Evolutionary conservation across 2,329 filamentous ascomycete species (phyloP), one percentile per base, ranked within the genome.

Genomic region (Sporothrix brunneoviolacea): DNA sequence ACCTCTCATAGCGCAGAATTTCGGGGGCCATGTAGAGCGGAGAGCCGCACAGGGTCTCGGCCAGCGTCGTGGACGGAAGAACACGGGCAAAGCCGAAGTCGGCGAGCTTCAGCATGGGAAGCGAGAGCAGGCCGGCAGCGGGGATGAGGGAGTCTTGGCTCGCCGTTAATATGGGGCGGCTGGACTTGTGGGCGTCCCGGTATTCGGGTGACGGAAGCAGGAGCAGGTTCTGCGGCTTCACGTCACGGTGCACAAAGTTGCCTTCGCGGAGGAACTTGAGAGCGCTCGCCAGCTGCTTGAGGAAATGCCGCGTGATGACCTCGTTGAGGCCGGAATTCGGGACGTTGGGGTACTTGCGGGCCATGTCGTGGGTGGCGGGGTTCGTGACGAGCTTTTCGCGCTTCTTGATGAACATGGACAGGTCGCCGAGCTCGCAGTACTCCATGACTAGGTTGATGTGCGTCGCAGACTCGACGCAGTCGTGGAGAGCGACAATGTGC

Each of bases 371-470:
- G 4, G 91, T 93, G 48, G 88, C 85, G 24, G 86, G 82, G 64
- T 95, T 86, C 45, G 84, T 85, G 39, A 76, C 78, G 40, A 96
- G 79, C 63, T 84, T 87, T 54, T 91, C 83, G 54, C 91, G 82
- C 70, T 93, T 94, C 76, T 93, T 95, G 71, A 98, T 96, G 68
- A 98, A 97, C 48, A 91, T 77, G 10, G 93, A 95, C 52, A 98
- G 71, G 64, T 98, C 93, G 19, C 93, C 91, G 36, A 98, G 79
- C 64, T 95, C 89, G 70, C 93, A 97, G 70, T 94, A 97, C 71
- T 98, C 93, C 91, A 97, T 98, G 56, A 97, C 84, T 52, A 98
- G 79, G 69, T 98, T 93, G 70, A 97, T 96, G 63, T 95, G 88
- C 19, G 84, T 84, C 4, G 81, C 74, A 1, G 88, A 86, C 67